Base-by-base conservation (phyloP, 1,139 yeast genomes). In the Protomyces pachydermus region DNA sequence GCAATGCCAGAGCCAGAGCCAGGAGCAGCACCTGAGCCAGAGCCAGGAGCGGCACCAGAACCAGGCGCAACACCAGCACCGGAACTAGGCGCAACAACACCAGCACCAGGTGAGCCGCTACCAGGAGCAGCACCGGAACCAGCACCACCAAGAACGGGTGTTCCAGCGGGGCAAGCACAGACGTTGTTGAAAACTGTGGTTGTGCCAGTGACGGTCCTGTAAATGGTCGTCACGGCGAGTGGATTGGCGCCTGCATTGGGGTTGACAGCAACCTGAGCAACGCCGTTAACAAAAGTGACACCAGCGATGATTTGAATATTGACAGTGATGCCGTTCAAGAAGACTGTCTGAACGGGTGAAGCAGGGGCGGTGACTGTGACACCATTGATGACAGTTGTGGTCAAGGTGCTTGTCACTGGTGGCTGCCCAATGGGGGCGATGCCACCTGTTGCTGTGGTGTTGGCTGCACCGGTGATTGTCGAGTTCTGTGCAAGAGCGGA, bases 201-300 rank as follows among this genome's bases (percentile, higher is more conserved):
- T 38, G 62, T 55, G 32, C 56, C 62, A 52, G 42, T 42, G 45
- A 58, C 53, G 23, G 53, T 51, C 16, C 62, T 46, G 48, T 58
- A 58, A 52, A 58, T 45, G 42, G 62, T 58, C 3, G 56, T 38
- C 28, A 58, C 56, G 37, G 32, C 42, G 46, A 52, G 18, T 39
- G 53, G 56, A 18, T 58, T 42, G 23, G 12, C 14, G 8, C 48
- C 48, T 20, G 48, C 48, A 42, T 42, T 42, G 23, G 48, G 48
- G 48, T 42, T 42, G 48, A 42, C 48, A 16, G 28, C 23, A 20
- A 42, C 48, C 25, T 42, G 48, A 4, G 48, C 48, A n/a, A 42
- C 48, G 18, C 48, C 48, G 25, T 42, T 42, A 0, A 42, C 48
- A 16, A 42, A 42, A 23, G 48, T 42, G 48, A 42, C 48, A 18